Percentiles rank a stretch among this genome's conserved stretches.
Evolutionary conservation across 2,329 filamentous ascomycete genomes (phyloP).

Genomic region (Fusarium hostae): DNA sequence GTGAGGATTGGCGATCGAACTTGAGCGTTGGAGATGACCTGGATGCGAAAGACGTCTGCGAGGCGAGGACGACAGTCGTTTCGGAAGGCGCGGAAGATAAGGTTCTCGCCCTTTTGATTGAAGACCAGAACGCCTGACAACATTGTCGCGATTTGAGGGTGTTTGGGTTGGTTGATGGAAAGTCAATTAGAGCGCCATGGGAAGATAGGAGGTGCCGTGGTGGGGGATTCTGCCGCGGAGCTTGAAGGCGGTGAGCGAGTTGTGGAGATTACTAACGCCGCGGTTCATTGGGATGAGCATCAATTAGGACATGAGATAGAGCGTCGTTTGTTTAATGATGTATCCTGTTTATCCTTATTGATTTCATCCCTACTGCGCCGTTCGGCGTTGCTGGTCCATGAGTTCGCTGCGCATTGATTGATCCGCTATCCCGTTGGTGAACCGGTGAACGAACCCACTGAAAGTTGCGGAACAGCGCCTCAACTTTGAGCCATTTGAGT

Average conservation of each 20-base stretch:
- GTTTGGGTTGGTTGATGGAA: constrained; percentile 5
- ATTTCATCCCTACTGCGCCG: neutral
- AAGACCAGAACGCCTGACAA: constrained; percentile 97
- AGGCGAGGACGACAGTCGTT: constrained; percentile 98
- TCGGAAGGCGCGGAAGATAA: constrained; percentile 98
- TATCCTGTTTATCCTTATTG: neutral
- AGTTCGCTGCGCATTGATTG: neutral
- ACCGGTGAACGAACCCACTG: neutral
- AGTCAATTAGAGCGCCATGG: constrained; percentile 4
- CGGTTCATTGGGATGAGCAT: neutral
- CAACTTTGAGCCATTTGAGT: neutral
- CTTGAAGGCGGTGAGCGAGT: constrained; percentile 37
- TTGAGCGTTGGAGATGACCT: constrained; percentile 98
- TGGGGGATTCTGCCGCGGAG: constrained; percentile 41
- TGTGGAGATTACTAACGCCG: constrained; percentile 8
- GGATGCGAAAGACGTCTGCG: constrained; percentile 98
- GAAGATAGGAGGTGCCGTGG: constrained; percentile 40
- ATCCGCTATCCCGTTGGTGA: neutral
- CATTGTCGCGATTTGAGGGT: constrained; percentile 68
- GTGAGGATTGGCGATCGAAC: constrained; percentile 98
- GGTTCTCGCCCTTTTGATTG: constrained; percentile 99
- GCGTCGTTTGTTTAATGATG: neutral
- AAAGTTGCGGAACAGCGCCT: neutral
- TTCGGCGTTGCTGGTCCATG: neutral
- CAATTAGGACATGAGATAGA: neutral